Evolutionary conservation across 108 stramenopile genomes (phyloP).

Genomic region (Cyclotella choctawhatcheeana): DNA sequence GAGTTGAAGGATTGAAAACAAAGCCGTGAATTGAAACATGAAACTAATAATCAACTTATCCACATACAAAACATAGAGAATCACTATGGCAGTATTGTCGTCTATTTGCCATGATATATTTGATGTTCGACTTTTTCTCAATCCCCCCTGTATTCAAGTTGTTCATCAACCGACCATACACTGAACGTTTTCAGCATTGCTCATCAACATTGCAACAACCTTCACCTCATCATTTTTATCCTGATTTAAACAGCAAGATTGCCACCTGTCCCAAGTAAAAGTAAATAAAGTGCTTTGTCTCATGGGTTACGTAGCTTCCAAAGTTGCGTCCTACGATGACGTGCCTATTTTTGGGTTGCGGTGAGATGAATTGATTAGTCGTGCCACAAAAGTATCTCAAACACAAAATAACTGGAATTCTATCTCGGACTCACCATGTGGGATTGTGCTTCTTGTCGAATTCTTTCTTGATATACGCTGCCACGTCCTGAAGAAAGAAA

Average conservation of each 20-base stretch:
- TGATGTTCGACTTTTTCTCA: background rate
- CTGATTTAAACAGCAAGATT: constrained; percentile 98
- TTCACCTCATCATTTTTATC: constrained; percentile 26
- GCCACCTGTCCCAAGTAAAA: constrained; percentile 99
- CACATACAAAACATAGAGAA: too few relatives aligned
- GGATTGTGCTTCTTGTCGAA: constrained; percentile 99
- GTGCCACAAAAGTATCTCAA: too few relatives aligned
- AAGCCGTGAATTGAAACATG: constrained; percentile 10
- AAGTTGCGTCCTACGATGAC: constrained; percentile 94
- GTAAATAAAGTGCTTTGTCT: constrained; percentile 99
- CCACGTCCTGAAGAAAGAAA: constrained; percentile 86
- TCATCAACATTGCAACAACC: too few relatives aligned
- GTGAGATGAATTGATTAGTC: too few relatives aligned
- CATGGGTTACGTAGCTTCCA: constrained; percentile 94
- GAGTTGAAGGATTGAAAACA: background rate
- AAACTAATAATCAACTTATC: background rate
- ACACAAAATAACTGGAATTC: too few relatives aligned
- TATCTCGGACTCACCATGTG: constrained; percentile 88
- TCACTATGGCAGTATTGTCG: too few relatives aligned
- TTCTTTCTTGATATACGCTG: constrained; percentile 99
- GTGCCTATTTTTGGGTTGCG: constrained; percentile 73
- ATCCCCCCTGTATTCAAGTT: background rate
- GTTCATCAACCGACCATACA: too few relatives aligned
- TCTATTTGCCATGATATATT: too few relatives aligned
- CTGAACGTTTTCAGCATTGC: too few relatives aligned